A percentile compares a stretch with the other conserved stretches of the same genome.
Evolutionary conservation across 352 stramenopile genomes (phyloP).

Genomic region (Phytophthora megakarya): DNA sequence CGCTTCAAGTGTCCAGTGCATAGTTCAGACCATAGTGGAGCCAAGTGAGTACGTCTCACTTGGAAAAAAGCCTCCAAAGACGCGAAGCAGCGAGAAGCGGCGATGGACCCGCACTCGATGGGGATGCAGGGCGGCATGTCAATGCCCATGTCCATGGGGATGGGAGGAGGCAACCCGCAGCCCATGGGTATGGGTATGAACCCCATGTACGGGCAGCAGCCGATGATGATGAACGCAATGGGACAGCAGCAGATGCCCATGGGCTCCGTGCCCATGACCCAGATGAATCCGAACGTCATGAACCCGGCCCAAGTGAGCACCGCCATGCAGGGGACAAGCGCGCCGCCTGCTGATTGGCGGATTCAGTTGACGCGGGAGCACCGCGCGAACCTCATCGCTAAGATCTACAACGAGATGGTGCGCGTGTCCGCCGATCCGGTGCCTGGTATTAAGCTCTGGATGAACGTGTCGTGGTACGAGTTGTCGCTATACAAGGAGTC

Average conservation of each 20-base stretch:
- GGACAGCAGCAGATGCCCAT: constrained; percentile 39
- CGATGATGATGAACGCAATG: constrained; percentile 67
- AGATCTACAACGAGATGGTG: constrained; percentile 90
- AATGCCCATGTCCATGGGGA: constrained; percentile 69
- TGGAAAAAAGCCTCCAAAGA: constrained; percentile 40
- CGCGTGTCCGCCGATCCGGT: constrained; percentile 76
- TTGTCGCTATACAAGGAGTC: constrained; percentile 88
- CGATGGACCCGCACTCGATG: constrained; percentile 71
- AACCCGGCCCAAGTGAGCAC: constrained; percentile 26
- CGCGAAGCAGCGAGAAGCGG: constrained; percentile 21
- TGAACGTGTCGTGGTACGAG: constrained; percentile 90
- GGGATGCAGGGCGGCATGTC: constrained; percentile 63
- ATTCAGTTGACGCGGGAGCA: constrained; percentile 82
- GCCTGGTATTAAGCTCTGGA: constrained; percentile 87
- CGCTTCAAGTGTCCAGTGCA: constrained; percentile 43
- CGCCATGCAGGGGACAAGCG: constrained; percentile 25
- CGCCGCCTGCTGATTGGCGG: constrained; percentile 60
- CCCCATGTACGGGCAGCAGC: constrained; percentile 47
- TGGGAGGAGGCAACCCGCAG: constrained; percentile 37
- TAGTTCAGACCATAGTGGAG: constrained; percentile 34
- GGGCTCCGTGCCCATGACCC: constrained; percentile 23
- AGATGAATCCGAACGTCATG: constrained; percentile 37
- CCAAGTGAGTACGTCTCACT: constrained; percentile 28
- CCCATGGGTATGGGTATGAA: constrained; percentile 47
- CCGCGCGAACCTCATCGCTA: constrained; percentile 84